Conservation (phyloP, 345 rosid genomes). For the Eucalyptus pauciflora region DNA sequence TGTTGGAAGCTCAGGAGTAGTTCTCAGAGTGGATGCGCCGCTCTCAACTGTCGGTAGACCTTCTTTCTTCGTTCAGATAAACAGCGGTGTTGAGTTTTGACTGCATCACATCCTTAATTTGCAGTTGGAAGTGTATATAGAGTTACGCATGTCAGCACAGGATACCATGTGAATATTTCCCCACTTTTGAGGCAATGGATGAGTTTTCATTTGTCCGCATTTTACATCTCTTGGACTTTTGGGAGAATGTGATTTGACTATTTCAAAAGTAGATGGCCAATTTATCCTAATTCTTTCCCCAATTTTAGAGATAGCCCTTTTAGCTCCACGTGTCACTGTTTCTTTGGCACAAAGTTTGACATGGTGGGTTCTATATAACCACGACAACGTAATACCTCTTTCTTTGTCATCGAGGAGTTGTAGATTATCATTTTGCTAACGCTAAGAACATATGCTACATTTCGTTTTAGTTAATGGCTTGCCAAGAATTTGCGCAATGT, state of each 20-base stretch:
- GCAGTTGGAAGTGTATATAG: conserved; percentile 20
- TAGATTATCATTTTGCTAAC: neutral
- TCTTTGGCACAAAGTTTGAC: neutral
- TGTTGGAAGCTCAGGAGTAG: conserved; percentile 61
- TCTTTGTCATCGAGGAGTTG: neutral
- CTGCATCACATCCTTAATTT: neutral
- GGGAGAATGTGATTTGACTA: neutral
- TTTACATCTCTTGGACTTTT: neutral
- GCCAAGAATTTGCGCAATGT: neutral
- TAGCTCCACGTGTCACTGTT: neutral
- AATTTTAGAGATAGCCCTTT: neutral
- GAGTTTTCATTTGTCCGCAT: neutral
- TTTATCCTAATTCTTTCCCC: neutral
- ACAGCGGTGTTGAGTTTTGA: conserved; percentile 73
- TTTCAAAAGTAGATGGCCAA: neutral
- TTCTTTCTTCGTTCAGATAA: conserved; percentile 55
- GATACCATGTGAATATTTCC: neutral
- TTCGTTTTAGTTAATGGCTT: neutral
- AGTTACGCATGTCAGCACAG: neutral
- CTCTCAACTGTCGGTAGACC: conserved; percentile 51
- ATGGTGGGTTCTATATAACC: neutral
- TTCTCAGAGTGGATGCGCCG: conserved; percentile 38
- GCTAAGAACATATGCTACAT: neutral
- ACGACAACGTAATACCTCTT: neutral
- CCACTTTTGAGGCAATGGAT: neutral